phyloP scores from a whole-genome alignment of 768 basidiomycete genomes.

The Mycena kentingensis region DNA sequence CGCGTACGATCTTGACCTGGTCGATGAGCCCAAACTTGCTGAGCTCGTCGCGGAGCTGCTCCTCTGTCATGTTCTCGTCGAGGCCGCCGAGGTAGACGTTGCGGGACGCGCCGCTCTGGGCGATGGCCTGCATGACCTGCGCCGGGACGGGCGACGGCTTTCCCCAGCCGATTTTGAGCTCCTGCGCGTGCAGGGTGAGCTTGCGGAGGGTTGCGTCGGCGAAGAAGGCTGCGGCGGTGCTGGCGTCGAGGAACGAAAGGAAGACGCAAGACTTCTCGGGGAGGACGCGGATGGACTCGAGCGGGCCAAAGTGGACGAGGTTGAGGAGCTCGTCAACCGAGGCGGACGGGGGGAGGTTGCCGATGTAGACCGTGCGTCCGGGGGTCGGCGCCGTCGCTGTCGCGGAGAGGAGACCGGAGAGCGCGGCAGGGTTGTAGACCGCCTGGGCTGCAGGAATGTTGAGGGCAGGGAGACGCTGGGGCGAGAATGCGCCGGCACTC shows the following conservation, averaged over 20 bases:
- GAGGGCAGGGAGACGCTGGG: constrained; percentile 65
- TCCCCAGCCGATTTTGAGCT: constrained; percentile 99
- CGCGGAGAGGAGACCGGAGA: constrained; percentile 69
- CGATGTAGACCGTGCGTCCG: constrained; percentile 94
- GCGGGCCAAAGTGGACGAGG: constrained; percentile 95
- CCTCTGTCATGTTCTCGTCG: constrained; percentile 88
- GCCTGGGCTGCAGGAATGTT: constrained; percentile 73
- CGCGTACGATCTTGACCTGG: constrained; percentile 98
- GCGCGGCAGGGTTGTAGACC: constrained; percentile 77
- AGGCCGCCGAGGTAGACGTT: constrained; percentile 97
- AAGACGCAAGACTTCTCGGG: constrained; percentile 98
- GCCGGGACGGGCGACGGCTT: constrained; percentile 89
- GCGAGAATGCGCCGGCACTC: constrained; percentile 18
- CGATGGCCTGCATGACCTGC: constrained; percentile 84
- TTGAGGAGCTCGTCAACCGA: constrained; percentile 98
- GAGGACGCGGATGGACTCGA: constrained; percentile 91
- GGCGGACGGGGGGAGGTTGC: constrained; percentile 92
- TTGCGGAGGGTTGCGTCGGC: constrained; percentile 97
- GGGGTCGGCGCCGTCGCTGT: constrained; percentile 69
- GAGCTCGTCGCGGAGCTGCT: constrained; percentile 88
- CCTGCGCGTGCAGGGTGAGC: constrained; percentile 88
- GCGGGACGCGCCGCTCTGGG: constrained; percentile 88
- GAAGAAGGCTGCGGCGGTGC: constrained; percentile 94
- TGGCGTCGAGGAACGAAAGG: constrained; percentile 93
- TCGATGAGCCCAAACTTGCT: constrained; percentile 94